Evolutionary conservation across 2,329 filamentous ascomycete genomes (phyloP).

Genomic region (Fonsecaea nubica): DNA sequence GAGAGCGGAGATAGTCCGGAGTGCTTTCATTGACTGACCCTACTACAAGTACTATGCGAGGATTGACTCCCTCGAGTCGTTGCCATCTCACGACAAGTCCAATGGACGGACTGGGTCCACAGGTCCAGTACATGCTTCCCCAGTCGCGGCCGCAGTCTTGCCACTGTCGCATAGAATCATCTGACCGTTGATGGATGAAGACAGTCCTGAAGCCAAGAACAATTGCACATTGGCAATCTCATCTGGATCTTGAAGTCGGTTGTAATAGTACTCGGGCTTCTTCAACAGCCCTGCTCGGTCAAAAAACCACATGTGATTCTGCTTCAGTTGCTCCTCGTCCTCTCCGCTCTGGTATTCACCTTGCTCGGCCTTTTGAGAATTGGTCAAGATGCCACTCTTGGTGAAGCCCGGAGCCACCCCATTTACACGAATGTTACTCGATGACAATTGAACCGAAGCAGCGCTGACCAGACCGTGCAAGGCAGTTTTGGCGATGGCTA

Average conservation of each 20-base stretch:
- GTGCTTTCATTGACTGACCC: no score
- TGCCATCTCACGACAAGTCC: constrained; percentile 1
- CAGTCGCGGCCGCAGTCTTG: constrained; percentile 25
- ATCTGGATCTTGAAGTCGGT: constrained; percentile 23
- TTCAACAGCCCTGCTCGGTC: constrained; percentile 20
- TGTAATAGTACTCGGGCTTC: constrained; percentile 26
- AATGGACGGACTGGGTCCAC: constrained; percentile 14
- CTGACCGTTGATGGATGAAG: constrained; percentile 28
- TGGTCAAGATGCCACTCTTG: constrained; percentile 20
- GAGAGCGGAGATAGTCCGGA: no score
- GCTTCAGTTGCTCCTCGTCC: constrained; percentile 13
- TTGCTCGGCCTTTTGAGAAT: constrained; percentile 19
- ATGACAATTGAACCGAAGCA: constrained; percentile 22
- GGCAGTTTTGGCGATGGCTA: constrained; percentile 25
- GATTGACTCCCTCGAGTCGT: neutral
- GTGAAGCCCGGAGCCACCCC: constrained; percentile 29
- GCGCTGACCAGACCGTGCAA: constrained; percentile 18
- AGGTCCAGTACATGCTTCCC: constrained; percentile 29
- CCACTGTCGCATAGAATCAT: constrained; percentile 27
- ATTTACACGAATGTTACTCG: constrained; percentile 32
- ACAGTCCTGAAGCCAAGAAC: constrained; percentile 44
- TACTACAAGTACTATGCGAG: no score
- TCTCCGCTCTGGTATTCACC: constrained; percentile 22
- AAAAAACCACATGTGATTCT: constrained; percentile 28
- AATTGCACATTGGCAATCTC: constrained; percentile 34